Conservation (phyloP, 1,139 yeast species). For the Diutina siamensis region DNA sequence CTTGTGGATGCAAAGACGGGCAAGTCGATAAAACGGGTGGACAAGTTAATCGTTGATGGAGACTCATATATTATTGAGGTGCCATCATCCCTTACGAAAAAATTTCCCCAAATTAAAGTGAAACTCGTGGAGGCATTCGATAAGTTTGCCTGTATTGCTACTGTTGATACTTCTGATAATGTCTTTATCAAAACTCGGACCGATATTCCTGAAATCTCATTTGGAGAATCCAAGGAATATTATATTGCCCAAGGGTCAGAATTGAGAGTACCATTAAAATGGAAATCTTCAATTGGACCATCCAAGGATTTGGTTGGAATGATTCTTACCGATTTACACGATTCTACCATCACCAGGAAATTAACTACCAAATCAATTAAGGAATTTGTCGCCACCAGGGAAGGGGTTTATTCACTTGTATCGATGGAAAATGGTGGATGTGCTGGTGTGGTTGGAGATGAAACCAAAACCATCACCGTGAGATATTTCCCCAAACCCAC, state of each 20-base stretch:
- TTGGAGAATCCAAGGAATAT: slow-evolving; percentile 7
- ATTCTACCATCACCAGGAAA: neutral
- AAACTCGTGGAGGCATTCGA: slow-evolving; percentile 58
- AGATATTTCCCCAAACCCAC: slow-evolving; percentile 48
- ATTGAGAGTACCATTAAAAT: slow-evolving; percentile 46
- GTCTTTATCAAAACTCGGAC: slow-evolving; percentile 19
- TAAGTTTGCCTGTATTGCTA: slow-evolving; percentile 62
- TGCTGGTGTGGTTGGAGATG: slow-evolving; percentile 38
- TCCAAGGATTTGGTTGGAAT: slow-evolving; percentile 15
- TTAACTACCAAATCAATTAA: slow-evolving; percentile 21
- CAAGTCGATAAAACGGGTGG: slow-evolving; percentile 33
- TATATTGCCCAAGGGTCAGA: slow-evolving; percentile 51
- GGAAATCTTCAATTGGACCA: slow-evolving; percentile 20
- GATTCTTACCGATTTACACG: neutral
- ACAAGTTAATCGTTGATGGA: slow-evolving; percentile 31
- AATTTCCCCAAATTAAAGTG: slow-evolving; percentile 63
- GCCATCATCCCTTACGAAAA: slow-evolving; percentile 30
- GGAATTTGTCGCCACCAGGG: slow-evolving; percentile 34
- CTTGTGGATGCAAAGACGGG: slow-evolving; percentile 27
- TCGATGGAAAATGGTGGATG: slow-evolving; percentile 59
- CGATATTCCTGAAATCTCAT: slow-evolving; percentile 21
- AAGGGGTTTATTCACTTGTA: slow-evolving; percentile 54
- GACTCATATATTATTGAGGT: slow-evolving; percentile 31
- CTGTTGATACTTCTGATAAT: slow-evolving; percentile 11
- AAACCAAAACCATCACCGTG: slow-evolving; percentile 27